A percentile compares a stretch with the other conserved stretches of the same genome.
These are phyloP conservation scores for Solanum hybrid DNA, from an alignment of 305 asterid genomes.

Conservation along the genomic window DNA sequence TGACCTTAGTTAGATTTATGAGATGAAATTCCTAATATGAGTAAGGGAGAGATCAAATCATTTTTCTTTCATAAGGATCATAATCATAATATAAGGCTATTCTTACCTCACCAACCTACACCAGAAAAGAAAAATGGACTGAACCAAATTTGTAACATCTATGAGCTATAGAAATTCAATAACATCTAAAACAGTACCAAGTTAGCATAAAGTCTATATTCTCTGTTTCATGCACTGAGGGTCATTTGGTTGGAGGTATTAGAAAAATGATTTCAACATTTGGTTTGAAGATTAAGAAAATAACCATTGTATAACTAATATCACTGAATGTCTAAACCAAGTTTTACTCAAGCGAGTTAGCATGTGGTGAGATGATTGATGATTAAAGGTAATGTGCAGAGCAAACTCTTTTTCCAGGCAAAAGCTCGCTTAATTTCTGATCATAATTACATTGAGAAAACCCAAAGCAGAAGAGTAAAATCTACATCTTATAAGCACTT, in stretches of 20 bases:
- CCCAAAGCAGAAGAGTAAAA: background rate
- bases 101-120: background rate
- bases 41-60: background rate
- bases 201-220: background rate
- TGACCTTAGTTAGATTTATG: background rate
- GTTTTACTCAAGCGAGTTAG: background rate
- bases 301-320: background rate
- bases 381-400: background rate
- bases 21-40: background rate
- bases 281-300: background rate
- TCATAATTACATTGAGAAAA: background rate
- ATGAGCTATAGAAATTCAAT: background rate
- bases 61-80: background rate
- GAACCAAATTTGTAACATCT: background rate
- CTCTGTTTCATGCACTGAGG: background rate
- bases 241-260: background rate
- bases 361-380: background rate
- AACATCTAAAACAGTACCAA: background rate
- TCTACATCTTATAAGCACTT: background rate
- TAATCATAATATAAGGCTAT: background rate
- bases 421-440: background rate
- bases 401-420: background rate
- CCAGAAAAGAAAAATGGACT: background rate
- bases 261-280: background rate
- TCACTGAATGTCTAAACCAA: background rate